Percentiles rank a stretch among this genome's conserved stretches.
These are phyloP conservation scores for Neurospora sp. DNA, from an alignment of 495 filamentous ascomycete species.

Conservation along the genomic window DNA sequence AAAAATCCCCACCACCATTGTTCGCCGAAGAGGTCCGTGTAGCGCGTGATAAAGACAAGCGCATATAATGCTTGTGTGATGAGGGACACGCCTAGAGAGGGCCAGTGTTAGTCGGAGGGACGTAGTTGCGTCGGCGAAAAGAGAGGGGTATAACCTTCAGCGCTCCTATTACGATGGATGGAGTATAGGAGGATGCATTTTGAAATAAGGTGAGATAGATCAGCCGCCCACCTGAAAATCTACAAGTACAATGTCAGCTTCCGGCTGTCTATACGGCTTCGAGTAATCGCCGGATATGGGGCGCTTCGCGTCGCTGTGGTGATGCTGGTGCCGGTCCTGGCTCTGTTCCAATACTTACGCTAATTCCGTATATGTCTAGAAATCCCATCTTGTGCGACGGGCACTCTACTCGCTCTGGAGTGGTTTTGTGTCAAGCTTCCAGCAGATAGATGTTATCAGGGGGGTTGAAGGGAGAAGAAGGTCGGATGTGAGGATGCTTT, in stretches of 20 bases:
- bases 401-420: not conserved
- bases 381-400: not conserved
- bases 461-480: not conserved
- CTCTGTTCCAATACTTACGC: not conserved
- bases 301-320: not conserved
- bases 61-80: conserved; percentile 87
- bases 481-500: not conserved
- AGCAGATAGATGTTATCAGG: not conserved
- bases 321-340: not conserved
- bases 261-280: not conserved
- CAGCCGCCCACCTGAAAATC: conserved; percentile 70
- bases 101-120: conserved; percentile 12
- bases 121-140: not conserved
- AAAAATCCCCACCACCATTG: conserved; percentile 9
- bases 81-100: conserved; percentile 69
- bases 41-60: conserved; percentile 75
- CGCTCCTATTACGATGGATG: conserved; percentile 78
- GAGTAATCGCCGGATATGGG: not conserved
- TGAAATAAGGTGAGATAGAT: conserved; percentile 72
- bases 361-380: not conserved
- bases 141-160: conserved; percentile 56
- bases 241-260: conserved; percentile 23
- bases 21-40: conserved; percentile 66
- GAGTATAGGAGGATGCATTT: conserved; percentile 86
- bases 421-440: not conserved